Percentiles rank a stretch among this genome's conserved stretches.
Evolutionary conservation across 345 rosid genomes (phyloP).

Genomic region (Conringia planisiliqua): DNA sequence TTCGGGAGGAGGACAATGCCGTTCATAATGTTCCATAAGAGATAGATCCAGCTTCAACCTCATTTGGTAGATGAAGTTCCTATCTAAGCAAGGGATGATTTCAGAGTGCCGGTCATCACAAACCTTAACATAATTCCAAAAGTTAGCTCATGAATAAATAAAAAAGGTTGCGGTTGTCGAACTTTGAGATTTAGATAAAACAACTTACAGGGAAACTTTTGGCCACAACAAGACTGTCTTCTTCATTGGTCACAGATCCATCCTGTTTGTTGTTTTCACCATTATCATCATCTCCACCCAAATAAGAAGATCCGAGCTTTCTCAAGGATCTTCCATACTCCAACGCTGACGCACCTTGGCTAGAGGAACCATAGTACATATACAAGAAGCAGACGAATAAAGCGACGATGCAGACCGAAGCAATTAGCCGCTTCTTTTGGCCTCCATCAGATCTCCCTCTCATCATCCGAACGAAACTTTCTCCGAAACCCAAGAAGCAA

Average conservation of each 20-base stretch:
- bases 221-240: slow-evolving; percentile 38
- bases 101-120: slow-evolving; percentile 97
- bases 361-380: slow-evolving; percentile 64
- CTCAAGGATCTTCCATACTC: slow-evolving; percentile 65
- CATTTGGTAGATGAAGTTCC: slow-evolving; percentile 84
- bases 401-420: slow-evolving; percentile 47
- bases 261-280: slow-evolving; percentile 59
- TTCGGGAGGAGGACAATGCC: slow-evolving; percentile 96
- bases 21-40: slow-evolving; percentile 97
- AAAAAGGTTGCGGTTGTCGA: not conserved
- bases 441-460: slow-evolving; percentile 92
- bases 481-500: not conserved
- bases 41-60: slow-evolving; percentile 93
- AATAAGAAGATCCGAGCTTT: slow-evolving; percentile 59
- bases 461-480: slow-evolving; percentile 31
- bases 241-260: slow-evolving; percentile 43
- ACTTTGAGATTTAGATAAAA: not conserved
- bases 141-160: not conserved
- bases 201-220: slow-evolving; percentile 90
- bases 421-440: slow-evolving; percentile 77
- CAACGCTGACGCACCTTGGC: slow-evolving; percentile 61
- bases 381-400: slow-evolving; percentile 68
- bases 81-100: slow-evolving; percentile 91
- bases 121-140: slow-evolving; percentile 49
- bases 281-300: slow-evolving; percentile 77